Evolutionary conservation across 352 stramenopile genomes (phyloP).

Genomic region (Thalassiosira delicatula): DNA sequence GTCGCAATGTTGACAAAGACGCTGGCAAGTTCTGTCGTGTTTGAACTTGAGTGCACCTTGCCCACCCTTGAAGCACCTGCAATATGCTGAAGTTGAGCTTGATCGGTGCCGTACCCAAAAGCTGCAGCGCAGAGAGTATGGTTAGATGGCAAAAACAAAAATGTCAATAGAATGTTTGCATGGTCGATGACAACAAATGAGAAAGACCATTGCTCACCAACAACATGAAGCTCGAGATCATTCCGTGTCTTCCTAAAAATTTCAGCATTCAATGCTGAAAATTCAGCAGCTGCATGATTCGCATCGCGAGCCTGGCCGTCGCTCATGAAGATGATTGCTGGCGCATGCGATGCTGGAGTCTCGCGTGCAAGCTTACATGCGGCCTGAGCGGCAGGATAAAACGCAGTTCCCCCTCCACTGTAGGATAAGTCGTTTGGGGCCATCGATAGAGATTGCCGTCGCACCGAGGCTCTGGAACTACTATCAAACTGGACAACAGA

Average conservation of each 20-base stretch:
- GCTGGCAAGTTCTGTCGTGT: slow-evolving; percentile 53
- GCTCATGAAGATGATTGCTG: slow-evolving; percentile 76
- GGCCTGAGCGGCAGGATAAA: slow-evolving; percentile 54
- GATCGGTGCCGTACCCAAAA: slow-evolving; percentile 56
- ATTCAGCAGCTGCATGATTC: slow-evolving; percentile 49
- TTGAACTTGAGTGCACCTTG: slow-evolving; percentile 57
- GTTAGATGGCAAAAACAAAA: too few species aligned
- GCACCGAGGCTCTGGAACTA: slow-evolving; percentile 46
- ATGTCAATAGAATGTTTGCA: too few species aligned
- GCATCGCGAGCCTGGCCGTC: slow-evolving; percentile 64
- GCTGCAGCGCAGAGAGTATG: slow-evolving; percentile 2
- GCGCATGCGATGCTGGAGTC: slow-evolving; percentile 57
- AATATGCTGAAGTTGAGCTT: slow-evolving; percentile 64
- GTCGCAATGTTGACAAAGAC: slow-evolving; percentile 69
- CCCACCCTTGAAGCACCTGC: slow-evolving; percentile 53
- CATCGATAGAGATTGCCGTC: slow-evolving; percentile 12
- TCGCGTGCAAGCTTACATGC: slow-evolving; percentile 45
- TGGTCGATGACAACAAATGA: too few species aligned
- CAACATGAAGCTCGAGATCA: slow-evolving; percentile 70
- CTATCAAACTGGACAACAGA: slow-evolving; percentile 71
- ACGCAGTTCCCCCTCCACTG: slow-evolving; percentile 50
- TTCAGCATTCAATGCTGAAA: slow-evolving; percentile 51
- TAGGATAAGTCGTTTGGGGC: slow-evolving; percentile 47
- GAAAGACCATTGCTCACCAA: slow-evolving; percentile 30
- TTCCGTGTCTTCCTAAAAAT: slow-evolving; percentile 26